Percentiles rank a stretch among this genome's conserved stretches.
Conservation (phyloP, 257 asterid species). For the Solanum chilense region DNA sequence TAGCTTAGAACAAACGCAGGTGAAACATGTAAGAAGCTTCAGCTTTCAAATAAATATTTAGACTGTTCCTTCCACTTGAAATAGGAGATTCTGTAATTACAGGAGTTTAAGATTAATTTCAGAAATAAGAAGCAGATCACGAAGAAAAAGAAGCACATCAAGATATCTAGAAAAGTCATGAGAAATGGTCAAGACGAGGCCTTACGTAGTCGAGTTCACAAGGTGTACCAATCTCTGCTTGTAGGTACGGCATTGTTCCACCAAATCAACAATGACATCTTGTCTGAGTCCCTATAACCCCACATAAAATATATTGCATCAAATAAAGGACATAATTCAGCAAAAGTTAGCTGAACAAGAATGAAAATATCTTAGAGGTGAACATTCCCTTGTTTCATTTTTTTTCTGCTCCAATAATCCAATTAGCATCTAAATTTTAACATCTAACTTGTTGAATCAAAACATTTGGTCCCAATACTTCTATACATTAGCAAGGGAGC, state of each 20-base stretch:
- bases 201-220: conserved; percentile 9
- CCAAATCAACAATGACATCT: conserved; percentile 7
- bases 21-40: neutral
- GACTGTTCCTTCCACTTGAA: neutral
- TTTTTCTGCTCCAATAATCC: neutral
- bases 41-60: neutral
- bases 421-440: neutral
- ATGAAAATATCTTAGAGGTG: neutral
- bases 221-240: conserved; percentile 10
- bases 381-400: neutral
- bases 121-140: neutral
- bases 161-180: neutral
- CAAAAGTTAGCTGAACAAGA: neutral
- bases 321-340: neutral
- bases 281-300: conserved; percentile 55
- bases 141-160: neutral
- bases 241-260: conserved; percentile 9
- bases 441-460: neutral
- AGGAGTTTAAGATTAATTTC: neutral
- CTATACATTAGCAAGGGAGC: neutral
- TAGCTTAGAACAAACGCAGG: neutral
- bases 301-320: conserved; percentile 3
- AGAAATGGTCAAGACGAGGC: neutral
- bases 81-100: neutral
- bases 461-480: neutral